phyloP scores from a whole-genome alignment of 2,329 filamentous ascomycete species.

The Leptographium radiaticola region DNA sequence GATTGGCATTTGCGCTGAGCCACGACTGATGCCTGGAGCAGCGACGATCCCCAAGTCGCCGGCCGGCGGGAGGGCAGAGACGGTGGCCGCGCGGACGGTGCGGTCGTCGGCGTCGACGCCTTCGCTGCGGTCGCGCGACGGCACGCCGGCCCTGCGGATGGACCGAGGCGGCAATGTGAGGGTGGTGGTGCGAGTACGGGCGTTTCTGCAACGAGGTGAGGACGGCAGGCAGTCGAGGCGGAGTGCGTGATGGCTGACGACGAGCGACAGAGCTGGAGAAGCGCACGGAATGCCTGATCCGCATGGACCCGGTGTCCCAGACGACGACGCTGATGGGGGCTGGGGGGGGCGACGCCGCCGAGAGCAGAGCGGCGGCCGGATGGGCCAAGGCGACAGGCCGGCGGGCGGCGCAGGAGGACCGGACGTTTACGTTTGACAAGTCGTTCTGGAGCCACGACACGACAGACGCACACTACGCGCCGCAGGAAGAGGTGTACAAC shows the following conservation, averaged over 20 bases:
- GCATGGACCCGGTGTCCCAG: slow-evolving; percentile 82
- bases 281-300: slow-evolving; percentile 70
- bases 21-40: slow-evolving; percentile 30
- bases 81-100: slow-evolving; percentile 20
- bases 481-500: slow-evolving; percentile 76
- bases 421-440: slow-evolving; percentile 77
- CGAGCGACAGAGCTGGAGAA: slow-evolving; percentile 57
- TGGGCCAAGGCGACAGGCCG: slow-evolving; percentile 16
- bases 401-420: slow-evolving; percentile 11
- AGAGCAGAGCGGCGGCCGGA: slow-evolving; percentile 11
- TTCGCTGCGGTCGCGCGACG: slow-evolving; percentile 61
- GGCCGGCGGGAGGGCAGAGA: slow-evolving; percentile 6
- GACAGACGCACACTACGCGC: slow-evolving; percentile 68
- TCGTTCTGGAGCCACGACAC: slow-evolving; percentile 98
- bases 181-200: slow-evolving; percentile 70
- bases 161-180: slow-evolving; percentile 63
- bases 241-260: background rate
- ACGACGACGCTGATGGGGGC: slow-evolving; percentile 70
- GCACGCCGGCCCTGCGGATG: slow-evolving; percentile 42
- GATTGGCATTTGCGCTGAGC: slow-evolving; percentile 26
- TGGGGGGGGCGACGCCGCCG: slow-evolving; percentile 7
- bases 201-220: slow-evolving; percentile 65
- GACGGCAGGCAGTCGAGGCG: background rate
- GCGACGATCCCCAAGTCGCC: slow-evolving; percentile 19
- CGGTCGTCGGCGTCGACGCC: slow-evolving; percentile 66